Percentiles rank a stretch among this genome's conserved stretches.
These are phyloP conservation scores for Ophiostoma ips DNA, from an alignment of 2,329 filamentous ascomycete species.

Conservation along the genomic window DNA sequence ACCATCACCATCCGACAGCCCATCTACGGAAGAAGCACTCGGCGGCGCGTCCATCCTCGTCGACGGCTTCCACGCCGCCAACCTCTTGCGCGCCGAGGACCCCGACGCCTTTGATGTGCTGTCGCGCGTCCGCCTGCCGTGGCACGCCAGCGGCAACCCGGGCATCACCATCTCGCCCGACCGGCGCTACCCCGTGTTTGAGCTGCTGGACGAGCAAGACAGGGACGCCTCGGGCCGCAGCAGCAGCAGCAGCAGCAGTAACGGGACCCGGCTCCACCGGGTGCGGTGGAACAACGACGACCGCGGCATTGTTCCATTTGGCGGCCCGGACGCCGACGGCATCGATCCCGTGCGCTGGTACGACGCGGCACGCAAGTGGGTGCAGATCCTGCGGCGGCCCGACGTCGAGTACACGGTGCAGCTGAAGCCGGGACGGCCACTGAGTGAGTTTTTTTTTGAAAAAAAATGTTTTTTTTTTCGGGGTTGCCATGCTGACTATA, in stretches of 20 bases:
- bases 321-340: conserved; percentile 16
- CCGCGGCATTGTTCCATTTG: conserved; percentile 53
- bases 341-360: conserved; percentile 54
- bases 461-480: no score
- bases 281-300: conserved; percentile 93
- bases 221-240: not conserved
- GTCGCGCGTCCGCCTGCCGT: conserved; percentile 44
- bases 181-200: conserved; percentile 56
- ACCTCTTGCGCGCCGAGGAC: conserved; percentile 39
- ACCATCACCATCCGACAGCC: no score
- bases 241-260: not conserved
- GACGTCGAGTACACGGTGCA: conserved; percentile 67
- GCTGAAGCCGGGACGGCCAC: conserved; percentile 59
- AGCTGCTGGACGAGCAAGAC: conserved; percentile 30
- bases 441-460: conserved; percentile 43
- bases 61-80: conserved; percentile 68
- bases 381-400: conserved; percentile 50
- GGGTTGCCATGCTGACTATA: not conserved
- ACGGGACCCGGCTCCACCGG: conserved; percentile 28
- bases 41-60: conserved; percentile 74
- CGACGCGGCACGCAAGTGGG: conserved; percentile 59
- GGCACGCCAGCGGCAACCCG: conserved; percentile 81
- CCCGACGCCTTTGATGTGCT: conserved; percentile 45
- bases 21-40: conserved; percentile 19
- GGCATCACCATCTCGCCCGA: conserved; percentile 69